A percentile compares a stretch with the other conserved stretches of the same genome.
Evolutionary conservation across 371 early-diverging fungal species (phyloP).

Genomic region (Mucor mucedo): DNA sequence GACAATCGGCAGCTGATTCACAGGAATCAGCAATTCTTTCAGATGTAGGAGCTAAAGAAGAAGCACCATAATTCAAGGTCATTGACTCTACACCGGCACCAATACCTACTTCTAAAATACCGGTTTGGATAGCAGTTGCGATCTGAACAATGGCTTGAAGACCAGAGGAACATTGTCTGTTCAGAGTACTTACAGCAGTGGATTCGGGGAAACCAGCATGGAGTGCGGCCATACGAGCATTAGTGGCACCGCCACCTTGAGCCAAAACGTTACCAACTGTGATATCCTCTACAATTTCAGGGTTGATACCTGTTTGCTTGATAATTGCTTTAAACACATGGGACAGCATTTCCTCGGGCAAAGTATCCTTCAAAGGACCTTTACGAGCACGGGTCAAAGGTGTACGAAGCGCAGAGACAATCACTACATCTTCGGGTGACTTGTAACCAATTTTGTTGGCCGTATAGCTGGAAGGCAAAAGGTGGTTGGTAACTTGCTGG

Average conservation of each 20-base stretch:
- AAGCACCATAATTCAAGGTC: constrained; percentile 92
- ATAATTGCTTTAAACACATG: constrained; percentile 82
- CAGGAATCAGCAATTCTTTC: constrained; percentile 73
- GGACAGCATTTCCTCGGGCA: constrained; percentile 84
- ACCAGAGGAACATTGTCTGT: constrained; percentile 98
- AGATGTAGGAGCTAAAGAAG: constrained; percentile 76
- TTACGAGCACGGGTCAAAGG: constrained; percentile 90
- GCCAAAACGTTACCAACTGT: constrained; percentile 94
- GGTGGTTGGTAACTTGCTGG: constrained; percentile 24
- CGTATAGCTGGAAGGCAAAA: constrained; percentile 13
- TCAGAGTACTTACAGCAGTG: constrained; percentile 85
- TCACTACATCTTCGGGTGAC: constrained; percentile 85
- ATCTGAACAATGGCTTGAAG: constrained; percentile 93
- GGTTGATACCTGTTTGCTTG: constrained; percentile 84
- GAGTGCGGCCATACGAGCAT: constrained; percentile 72
- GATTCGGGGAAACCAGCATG: constrained; percentile 93
- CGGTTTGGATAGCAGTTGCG: constrained; percentile 89
- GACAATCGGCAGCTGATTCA: constrained; percentile 78
- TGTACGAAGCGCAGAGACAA: constrained; percentile 88
- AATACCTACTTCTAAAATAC: constrained; percentile 95
- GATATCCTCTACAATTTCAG: constrained; percentile 90
- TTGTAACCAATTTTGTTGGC: constrained; percentile 67
- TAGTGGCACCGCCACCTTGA: constrained; percentile 91
- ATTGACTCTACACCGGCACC: constrained; percentile 98
- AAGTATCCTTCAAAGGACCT: constrained; percentile 93